Conservation (phyloP, 768 basidiomycete genomes). For the Daedaleopsis sinensis region DNA sequence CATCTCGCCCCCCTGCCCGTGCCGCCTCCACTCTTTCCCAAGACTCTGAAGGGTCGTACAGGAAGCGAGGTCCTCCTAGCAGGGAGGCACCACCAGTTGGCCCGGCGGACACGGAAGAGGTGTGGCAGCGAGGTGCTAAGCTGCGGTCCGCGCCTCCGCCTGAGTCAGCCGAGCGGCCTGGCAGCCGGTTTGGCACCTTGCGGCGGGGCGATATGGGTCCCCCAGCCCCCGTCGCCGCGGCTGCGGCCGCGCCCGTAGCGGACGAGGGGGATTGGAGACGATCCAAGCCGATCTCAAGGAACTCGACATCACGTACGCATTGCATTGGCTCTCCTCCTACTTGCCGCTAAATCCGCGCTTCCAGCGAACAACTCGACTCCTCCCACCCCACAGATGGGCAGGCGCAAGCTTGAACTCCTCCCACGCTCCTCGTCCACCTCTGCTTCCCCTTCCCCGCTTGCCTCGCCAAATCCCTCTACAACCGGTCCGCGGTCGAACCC, state of each 20-base stretch:
- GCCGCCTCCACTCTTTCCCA: slow-evolving; percentile 27
- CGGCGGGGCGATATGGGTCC: slow-evolving; percentile 60
- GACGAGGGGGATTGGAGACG: slow-evolving; percentile 81
- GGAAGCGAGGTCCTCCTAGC: slow-evolving; percentile 57
- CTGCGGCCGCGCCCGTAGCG: slow-evolving; percentile 21
- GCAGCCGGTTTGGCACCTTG: slow-evolving; percentile 47
- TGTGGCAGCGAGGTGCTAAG: slow-evolving; percentile 75
- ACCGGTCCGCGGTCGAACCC: slow-evolving; percentile 62
- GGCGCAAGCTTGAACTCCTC: slow-evolving; percentile 83
- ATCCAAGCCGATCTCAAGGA: slow-evolving; percentile 45
- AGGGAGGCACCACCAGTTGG: slow-evolving; percentile 41
- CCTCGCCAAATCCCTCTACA: slow-evolving; percentile 73
- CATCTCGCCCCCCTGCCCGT: slow-evolving; percentile 44
- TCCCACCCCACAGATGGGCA: slow-evolving; percentile 77
- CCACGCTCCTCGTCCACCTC: slow-evolving; percentile 76
- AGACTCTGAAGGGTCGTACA: slow-evolving; percentile 49
- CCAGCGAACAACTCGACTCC: slow-evolving; percentile 74
- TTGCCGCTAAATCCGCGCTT: neutral
- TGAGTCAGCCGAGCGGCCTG: slow-evolving; percentile 36
- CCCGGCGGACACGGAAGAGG: slow-evolving; percentile 75
- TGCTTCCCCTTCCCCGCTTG: slow-evolving; percentile 70
- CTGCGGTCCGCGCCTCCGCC: slow-evolving; percentile 60
- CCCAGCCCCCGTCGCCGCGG: slow-evolving; percentile 9
- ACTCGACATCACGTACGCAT: slow-evolving; percentile 65
- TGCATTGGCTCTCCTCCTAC: neutral